These are phyloP conservation scores for Clathrospora elynae DNA, from an alignment of 2,329 filamentous ascomycete genomes.

Conservation along the genomic window DNA sequence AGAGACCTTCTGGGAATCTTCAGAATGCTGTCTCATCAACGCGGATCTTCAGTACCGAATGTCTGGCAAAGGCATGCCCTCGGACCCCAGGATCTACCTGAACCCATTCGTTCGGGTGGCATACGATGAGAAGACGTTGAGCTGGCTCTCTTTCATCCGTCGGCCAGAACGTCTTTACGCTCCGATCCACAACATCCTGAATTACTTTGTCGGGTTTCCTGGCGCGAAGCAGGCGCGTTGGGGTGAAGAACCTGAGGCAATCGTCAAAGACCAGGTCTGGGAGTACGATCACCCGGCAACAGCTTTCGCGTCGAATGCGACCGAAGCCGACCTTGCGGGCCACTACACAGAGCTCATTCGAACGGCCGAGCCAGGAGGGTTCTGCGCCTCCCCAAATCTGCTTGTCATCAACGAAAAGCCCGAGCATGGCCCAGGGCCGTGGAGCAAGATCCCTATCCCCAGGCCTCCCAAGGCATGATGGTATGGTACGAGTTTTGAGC, in stretches of 20 bases:
- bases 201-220: slow-evolving; percentile 62
- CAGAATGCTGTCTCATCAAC: slow-evolving; percentile 57
- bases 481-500: slow-evolving; percentile 4
- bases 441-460: slow-evolving; percentile 41
- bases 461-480: slow-evolving; percentile 22
- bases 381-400: slow-evolving; percentile 62
- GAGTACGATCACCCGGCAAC: slow-evolving; percentile 44
- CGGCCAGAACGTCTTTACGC: slow-evolving; percentile 70
- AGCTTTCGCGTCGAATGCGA: slow-evolving; percentile 34
- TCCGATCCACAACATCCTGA: slow-evolving; percentile 63
- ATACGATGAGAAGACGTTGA: slow-evolving; percentile 63
- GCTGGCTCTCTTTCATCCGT: slow-evolving; percentile 64
- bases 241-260: slow-evolving; percentile 62
- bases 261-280: slow-evolving; percentile 60
- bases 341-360: slow-evolving; percentile 49
- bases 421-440: slow-evolving; percentile 38
- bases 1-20: slow-evolving; percentile 54
- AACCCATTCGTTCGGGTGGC: slow-evolving; percentile 77
- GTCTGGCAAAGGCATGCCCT: slow-evolving; percentile 46
- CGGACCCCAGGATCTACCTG: slow-evolving; percentile 68
- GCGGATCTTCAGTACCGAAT: slow-evolving; percentile 50
- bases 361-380: slow-evolving; percentile 58
- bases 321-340: slow-evolving; percentile 32
- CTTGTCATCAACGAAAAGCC: slow-evolving; percentile 52
- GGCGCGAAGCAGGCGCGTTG: slow-evolving; percentile 65